Evolutionary conservation across 495 filamentous ascomycete species (phyloP).

Genomic region (Lasiosphaeris hirsuta): DNA sequence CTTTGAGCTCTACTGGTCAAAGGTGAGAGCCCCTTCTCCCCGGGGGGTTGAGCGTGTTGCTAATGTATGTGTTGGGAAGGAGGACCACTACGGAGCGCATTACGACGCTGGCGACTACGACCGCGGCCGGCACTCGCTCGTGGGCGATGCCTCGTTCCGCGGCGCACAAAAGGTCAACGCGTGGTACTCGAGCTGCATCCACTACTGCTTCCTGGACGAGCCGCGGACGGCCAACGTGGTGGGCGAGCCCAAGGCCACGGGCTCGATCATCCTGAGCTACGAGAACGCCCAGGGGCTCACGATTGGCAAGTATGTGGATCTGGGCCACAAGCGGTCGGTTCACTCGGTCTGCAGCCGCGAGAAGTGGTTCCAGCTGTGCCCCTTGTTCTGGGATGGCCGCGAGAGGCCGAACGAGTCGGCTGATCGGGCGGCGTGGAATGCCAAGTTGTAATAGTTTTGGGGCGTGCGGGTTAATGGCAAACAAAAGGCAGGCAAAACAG

Average conservation of each 20-base stretch:
- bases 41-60: neutral
- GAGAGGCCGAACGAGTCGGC: constrained; percentile 44
- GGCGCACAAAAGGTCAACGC: constrained; percentile 61
- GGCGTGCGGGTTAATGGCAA: neutral
- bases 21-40: constrained; percentile 40
- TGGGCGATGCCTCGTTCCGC: constrained; percentile 55
- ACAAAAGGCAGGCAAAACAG: no score
- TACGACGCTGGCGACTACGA: constrained; percentile 59
- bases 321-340: constrained; percentile 61
- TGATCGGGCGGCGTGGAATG: constrained; percentile 49
- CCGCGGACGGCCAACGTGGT: constrained; percentile 57
- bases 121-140: constrained; percentile 62
- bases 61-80: constrained; percentile 37
- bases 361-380: constrained; percentile 62
- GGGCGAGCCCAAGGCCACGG: constrained; percentile 59
- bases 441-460: constrained; percentile 33
- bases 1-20: constrained; percentile 65
- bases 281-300: constrained; percentile 58
- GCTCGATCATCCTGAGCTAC: constrained; percentile 54
- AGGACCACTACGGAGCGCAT: constrained; percentile 61
- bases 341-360: constrained; percentile 56
- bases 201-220: constrained; percentile 65
- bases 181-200: constrained; percentile 62
- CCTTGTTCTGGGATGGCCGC: constrained; percentile 37
- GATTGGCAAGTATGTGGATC: constrained; percentile 58